Percentiles rank a stretch among this genome's conserved stretches.
Conservation (phyloP, 1,284 basidiomycete genomes). For the Boletus sp. region DNA sequence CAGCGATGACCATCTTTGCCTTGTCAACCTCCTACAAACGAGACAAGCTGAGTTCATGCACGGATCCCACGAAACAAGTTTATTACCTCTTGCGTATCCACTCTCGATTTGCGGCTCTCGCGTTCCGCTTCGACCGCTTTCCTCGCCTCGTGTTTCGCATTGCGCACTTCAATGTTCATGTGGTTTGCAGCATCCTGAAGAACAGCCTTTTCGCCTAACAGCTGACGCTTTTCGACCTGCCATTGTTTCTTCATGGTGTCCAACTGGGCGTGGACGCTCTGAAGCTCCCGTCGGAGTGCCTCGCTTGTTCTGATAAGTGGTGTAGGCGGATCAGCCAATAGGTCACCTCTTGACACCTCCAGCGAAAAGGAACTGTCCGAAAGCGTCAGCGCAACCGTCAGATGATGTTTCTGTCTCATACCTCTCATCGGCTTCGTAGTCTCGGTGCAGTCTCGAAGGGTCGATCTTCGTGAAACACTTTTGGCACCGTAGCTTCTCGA, state of each 20-base stretch:
- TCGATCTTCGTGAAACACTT: conserved; percentile 65
- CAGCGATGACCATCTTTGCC: conserved; percentile 58
- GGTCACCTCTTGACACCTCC: conserved; percentile 44
- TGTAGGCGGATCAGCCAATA: conserved; percentile 56
- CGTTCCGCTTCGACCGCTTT: conserved; percentile 50
- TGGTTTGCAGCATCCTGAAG: conserved; percentile 65
- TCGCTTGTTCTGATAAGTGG: conserved; percentile 64
- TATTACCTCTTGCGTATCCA: conserved; percentile 55
- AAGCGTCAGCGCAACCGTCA: conserved; percentile 1
- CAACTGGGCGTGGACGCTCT: conserved; percentile 58
- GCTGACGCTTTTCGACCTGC: conserved; percentile 57
- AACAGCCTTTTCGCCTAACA: conserved; percentile 65
- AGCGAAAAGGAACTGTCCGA: conserved; percentile 48
- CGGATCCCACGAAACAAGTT: background rate
- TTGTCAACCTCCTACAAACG: conserved; percentile 59
- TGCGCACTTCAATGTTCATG: conserved; percentile 56
- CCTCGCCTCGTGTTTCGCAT: conserved; percentile 52
- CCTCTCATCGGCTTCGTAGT: conserved; percentile 56
- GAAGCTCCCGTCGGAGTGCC: conserved; percentile 52
- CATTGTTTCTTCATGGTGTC: conserved; percentile 59
- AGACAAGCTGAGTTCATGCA: conserved; percentile 5
- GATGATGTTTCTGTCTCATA: conserved; percentile 27
- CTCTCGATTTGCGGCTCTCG: conserved; percentile 42
- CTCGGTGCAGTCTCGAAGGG: conserved; percentile 38
- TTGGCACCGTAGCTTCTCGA: conserved; percentile 58